Conservation (phyloP, 768 basidiomycete species). For the Podaxis sp. region DNA sequence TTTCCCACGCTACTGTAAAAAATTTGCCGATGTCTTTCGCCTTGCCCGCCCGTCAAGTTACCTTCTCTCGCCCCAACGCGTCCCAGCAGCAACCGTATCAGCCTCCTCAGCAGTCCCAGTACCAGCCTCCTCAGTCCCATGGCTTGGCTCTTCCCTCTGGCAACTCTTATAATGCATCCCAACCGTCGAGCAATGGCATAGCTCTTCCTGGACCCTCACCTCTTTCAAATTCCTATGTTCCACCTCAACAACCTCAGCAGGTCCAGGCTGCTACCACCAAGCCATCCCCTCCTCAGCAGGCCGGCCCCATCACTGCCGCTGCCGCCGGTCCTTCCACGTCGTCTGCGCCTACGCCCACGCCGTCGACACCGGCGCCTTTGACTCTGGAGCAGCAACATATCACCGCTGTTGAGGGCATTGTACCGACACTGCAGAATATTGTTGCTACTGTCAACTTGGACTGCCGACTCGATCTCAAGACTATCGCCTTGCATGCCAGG, state of each 20-base stretch:
- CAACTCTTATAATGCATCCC: constrained; percentile 41
- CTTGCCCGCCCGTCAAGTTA: constrained; percentile 76
- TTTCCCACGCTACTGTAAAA: constrained; percentile 41
- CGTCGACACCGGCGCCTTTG: constrained; percentile 68
- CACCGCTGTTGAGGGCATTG: constrained; percentile 95
- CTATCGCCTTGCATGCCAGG: constrained; percentile 94
- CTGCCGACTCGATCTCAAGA: constrained; percentile 95
- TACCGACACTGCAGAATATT: constrained; percentile 99
- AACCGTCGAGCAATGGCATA: constrained; percentile 34
- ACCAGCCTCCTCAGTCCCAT: constrained; percentile 36
- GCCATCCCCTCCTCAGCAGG: constrained; percentile 22
- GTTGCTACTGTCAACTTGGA: constrained; percentile 99
- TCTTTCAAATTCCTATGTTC: constrained; percentile 55
- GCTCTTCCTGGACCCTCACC: constrained; percentile 54
- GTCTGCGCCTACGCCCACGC: constrained; percentile 44
- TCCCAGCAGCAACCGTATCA: constrained; percentile 46
- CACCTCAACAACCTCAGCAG: constrained; percentile 31
- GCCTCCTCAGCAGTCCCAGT: constrained; percentile 37
- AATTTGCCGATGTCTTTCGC: constrained; percentile 54
- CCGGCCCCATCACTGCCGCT: constrained; percentile 33
- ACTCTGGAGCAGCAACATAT: constrained; percentile 93
- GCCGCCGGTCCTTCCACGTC: constrained; percentile 61
- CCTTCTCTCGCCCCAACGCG: constrained; percentile 65
- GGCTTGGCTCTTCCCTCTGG: constrained; percentile 60
- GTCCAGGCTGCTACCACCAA: constrained; percentile 22